Evolutionary conservation across 1,139 yeast genomes (phyloP).

Genomic region (Wickerhamiella pararugosa): DNA sequence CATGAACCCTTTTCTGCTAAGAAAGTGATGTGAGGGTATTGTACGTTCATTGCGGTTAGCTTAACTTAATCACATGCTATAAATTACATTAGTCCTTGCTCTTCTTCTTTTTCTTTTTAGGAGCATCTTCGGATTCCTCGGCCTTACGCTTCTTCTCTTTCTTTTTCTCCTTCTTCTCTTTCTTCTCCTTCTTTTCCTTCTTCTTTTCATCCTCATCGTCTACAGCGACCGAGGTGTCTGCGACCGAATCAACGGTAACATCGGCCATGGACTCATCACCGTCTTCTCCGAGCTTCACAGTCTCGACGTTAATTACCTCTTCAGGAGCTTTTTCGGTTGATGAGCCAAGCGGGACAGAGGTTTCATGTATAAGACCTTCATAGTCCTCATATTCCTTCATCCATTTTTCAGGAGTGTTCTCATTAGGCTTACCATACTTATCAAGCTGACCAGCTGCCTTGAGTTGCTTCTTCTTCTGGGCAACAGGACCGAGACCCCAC

Average conservation of each 20-base stretch:
- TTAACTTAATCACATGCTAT: too few species aligned
- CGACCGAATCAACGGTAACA: conserved; percentile 22
- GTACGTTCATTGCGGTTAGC: too few species aligned
- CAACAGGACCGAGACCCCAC: conserved; percentile 99
- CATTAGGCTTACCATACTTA: conserved; percentile 85
- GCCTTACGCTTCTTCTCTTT: conserved; percentile 55
- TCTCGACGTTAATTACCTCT: conserved; percentile 1
- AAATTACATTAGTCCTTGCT: too few species aligned
- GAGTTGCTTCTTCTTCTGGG: conserved; percentile 95
- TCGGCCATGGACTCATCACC: conserved; percentile 14
- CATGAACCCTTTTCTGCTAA: not conserved
- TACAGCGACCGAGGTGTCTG: conserved; percentile 27
- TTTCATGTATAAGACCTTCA: conserved; percentile 35
- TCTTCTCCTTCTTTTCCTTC: conserved; percentile 37
- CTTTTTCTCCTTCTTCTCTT: conserved; percentile 43
- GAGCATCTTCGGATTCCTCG: conserved; percentile 46
- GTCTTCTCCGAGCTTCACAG: conserved; percentile 1
- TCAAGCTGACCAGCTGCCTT: conserved; percentile 96
- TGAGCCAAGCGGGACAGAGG: not conserved
- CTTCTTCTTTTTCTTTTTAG: conserved; percentile 30
- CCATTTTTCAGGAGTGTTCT: conserved; percentile 89
- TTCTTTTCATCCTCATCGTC: conserved; percentile 30
- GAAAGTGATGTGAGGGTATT: too few species aligned
- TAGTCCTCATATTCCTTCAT: conserved; percentile 73
- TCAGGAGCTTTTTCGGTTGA: too few species aligned